Base-by-base conservation (phyloP, 768 basidiomycete genomes). In the Phanerochaete sordida region DNA sequence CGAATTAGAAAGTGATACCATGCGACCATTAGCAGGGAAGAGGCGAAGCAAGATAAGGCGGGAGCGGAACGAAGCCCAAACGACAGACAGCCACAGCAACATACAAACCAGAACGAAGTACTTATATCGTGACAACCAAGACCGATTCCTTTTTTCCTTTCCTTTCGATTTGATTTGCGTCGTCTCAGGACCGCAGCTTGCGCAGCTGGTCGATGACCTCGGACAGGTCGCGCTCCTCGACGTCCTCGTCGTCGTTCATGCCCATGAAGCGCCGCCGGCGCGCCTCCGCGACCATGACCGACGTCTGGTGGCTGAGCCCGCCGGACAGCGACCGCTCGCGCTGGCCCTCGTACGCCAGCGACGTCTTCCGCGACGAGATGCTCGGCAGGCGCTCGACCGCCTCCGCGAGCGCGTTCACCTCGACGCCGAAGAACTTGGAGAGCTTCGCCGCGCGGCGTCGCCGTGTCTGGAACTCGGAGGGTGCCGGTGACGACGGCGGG, bases 381-480 rank as follows among this genome's bases (percentile, higher is more conserved):
- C 24, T 23, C 6, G 55, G 44, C 19, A 45, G 12, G 19, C 16
- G 27, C 28, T 57, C 50, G 8, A 70, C 64, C 51, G 61, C 62
- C 23, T 57, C 69, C 1, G 74, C 69, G 28, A 85, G 72, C 62
- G 81, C 79, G 56, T 78, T 71, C 63, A 77, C 78, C 27, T 71
- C 75, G 31, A 84, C 83, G 15, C 84, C 83, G 67, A 85, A 85
- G 70, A 86, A 84, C 46, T 77, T 79, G 26, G 81, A 75, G 44
- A 86, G 70, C 68, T 85, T 86, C 58, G 77, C 79, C 35, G 62
- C 62, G 7, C 62, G 46, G 2, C 59, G 59, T 28, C 59, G 19
- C 12, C 62, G 59, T 21, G 59, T 33, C 39, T 64, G 62, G 59
- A 64, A 64, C 44, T 64, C 62, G 46, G 33, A 24, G 9, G 49